Evolutionary conservation across 2,329 filamentous ascomycete genomes (phyloP).

Genomic region (Beauveria bassiana): DNA sequence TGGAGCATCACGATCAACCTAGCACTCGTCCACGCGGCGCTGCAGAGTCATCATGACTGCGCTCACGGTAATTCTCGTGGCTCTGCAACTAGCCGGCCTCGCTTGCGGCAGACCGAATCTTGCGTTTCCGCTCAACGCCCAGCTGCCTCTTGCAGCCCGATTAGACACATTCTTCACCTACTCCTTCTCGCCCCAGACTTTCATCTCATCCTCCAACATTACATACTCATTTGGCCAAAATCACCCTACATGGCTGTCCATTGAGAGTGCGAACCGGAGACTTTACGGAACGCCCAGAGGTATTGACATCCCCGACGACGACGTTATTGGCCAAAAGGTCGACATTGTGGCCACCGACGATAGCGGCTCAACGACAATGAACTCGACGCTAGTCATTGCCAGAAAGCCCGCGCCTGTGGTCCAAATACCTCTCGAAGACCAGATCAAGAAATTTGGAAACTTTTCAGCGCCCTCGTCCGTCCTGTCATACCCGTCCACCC

Average conservation of each 20-base stretch:
- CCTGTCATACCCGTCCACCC: slow-evolving; percentile 43
- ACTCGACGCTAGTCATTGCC: slow-evolving; percentile 65
- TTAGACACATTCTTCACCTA: slow-evolving; percentile 61
- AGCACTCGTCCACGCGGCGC: slow-evolving; percentile 13
- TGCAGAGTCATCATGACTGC: slow-evolving; percentile 22
- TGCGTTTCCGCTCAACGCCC: slow-evolving; percentile 72
- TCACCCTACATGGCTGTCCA: slow-evolving; percentile 65
- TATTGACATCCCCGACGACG: slow-evolving; percentile 37
- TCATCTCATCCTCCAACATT: slow-evolving; percentile 55
- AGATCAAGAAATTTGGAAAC: slow-evolving; percentile 50
- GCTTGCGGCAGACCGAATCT: slow-evolving; percentile 33
- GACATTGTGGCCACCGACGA: slow-evolving; percentile 62
- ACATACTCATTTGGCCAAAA: slow-evolving; percentile 57
- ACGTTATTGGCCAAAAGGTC: slow-evolving; percentile 53
- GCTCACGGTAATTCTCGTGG: slow-evolving; percentile 19
- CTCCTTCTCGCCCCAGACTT: slow-evolving; percentile 65
- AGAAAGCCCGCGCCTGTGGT: slow-evolving; percentile 46
- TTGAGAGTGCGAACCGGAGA: slow-evolving; percentile 57
- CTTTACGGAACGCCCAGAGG: slow-evolving; percentile 63
- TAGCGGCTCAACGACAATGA: slow-evolving; percentile 54
- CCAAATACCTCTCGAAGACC: slow-evolving; percentile 47
- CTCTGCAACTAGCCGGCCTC: slow-evolving; percentile 17
- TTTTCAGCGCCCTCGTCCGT: slow-evolving; percentile 55
- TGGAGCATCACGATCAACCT: slow-evolving; percentile 15
- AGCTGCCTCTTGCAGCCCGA: slow-evolving; percentile 72